Percentiles rank a stretch among this genome's conserved stretches.
phyloP scores from a whole-genome alignment of 345 rosid species.

The Aquilaria malaccensis region DNA sequence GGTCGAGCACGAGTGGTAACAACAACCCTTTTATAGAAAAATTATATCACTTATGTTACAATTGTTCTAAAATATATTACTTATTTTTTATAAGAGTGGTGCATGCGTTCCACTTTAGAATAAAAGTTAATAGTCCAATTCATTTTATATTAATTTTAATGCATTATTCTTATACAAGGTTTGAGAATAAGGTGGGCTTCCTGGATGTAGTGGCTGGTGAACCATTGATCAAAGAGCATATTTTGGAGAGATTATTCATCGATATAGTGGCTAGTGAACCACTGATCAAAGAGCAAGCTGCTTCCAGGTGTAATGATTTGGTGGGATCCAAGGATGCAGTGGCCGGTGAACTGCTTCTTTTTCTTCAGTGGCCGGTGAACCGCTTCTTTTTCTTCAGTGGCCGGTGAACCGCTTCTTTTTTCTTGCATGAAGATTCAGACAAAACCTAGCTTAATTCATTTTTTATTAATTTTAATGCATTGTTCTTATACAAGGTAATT shows the following conservation, averaged over 20 bases:
- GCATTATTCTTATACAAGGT: not conserved
- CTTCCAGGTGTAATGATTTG: slow-evolving; percentile 11
- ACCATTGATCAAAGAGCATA: slow-evolving; percentile 2
- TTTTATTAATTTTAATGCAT: too few species aligned
- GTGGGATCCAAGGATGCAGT: slow-evolving; percentile 14
- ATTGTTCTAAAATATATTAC: too few species aligned
- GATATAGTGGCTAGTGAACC: slow-evolving; percentile 10
- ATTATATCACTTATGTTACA: too few species aligned
- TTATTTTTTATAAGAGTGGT: too few species aligned
- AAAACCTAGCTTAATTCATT: too few species aligned
- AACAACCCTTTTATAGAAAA: too few species aligned
- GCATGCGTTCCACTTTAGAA: too few species aligned
- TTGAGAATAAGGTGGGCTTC: slow-evolving; percentile 9
- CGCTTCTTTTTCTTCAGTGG: not conserved
- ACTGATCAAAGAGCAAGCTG: slow-evolving; percentile 12
- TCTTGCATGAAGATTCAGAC: slow-evolving; percentile 2
- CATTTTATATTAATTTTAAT: too few species aligned
- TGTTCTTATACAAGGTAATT: too few species aligned
- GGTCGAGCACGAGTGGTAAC: too few species aligned
- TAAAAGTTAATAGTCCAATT: too few species aligned
- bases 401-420: not conserved
- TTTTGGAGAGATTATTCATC: slow-evolving; percentile 2
- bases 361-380: not conserved
- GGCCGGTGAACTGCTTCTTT: slow-evolving; percentile 3
- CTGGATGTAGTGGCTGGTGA: not conserved